Conservation (phyloP, 129 eudicot species). For the Artemisia annua region DNA sequence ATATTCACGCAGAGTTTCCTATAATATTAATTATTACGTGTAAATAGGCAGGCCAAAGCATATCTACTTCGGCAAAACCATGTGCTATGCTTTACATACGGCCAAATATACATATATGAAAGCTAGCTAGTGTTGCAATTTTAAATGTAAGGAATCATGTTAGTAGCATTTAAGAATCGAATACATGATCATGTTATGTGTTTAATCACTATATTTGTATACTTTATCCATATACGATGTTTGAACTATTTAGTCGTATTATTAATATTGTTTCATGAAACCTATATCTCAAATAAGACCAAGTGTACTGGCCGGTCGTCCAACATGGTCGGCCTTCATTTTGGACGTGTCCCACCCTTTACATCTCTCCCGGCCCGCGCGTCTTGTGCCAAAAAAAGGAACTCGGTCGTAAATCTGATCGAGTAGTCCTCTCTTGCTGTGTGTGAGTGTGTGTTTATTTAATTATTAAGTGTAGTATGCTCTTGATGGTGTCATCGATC, state of each 20-base stretch:
- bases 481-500: too few species aligned
- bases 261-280: neutral
- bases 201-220: slow-evolving; percentile 23
- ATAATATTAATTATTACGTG: neutral
- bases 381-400: too few species aligned
- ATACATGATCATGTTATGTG: slow-evolving; percentile 28
- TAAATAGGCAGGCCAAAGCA: slow-evolving; percentile 13
- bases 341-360: too few species aligned
- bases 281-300: neutral
- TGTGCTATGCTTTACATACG: slow-evolving; percentile 23
- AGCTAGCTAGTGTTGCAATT: slow-evolving; percentile 1
- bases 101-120: slow-evolving; percentile 5
- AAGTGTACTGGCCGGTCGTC: too few species aligned
- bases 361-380: too few species aligned
- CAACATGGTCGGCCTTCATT: too few species aligned
- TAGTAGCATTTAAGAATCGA: slow-evolving; percentile 24
- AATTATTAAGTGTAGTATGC: too few species aligned
- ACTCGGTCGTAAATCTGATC: too few species aligned
- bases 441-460: too few species aligned
- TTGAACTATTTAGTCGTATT: neutral
- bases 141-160: slow-evolving; percentile 18
- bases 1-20: neutral
- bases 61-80: slow-evolving; percentile 28
- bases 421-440: too few species aligned
- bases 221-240: slow-evolving; percentile 13